Percentiles rank a stretch among this genome's conserved stretches.
phyloP scores from a whole-genome alignment of 2,329 filamentous ascomycete species.

The Akanthomyces lecanii region DNA sequence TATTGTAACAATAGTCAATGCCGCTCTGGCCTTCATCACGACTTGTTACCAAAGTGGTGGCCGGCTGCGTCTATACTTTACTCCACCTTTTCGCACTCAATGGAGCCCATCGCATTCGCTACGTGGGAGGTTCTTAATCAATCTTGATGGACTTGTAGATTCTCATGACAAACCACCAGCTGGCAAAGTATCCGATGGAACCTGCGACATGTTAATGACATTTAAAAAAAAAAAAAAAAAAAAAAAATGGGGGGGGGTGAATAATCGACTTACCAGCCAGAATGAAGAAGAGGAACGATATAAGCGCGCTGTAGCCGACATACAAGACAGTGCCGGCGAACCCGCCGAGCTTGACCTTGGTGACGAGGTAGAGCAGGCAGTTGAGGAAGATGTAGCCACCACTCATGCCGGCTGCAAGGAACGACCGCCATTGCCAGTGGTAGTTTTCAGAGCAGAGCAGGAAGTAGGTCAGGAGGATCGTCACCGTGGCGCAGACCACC shows the following conservation, averaged over 20 bases:
- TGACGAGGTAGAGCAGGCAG: conserved; percentile 85
- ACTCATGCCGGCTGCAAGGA: conserved; percentile 85
- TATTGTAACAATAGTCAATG: conserved; percentile 13
- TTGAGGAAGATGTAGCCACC: conserved; percentile 90
- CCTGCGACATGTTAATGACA: conserved; percentile 48
- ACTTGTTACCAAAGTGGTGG: background rate
- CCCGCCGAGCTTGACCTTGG: conserved; percentile 79
- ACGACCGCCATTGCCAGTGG: conserved; percentile 97
- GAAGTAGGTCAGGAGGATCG: conserved; percentile 93
- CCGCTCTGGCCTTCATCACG: conserved; percentile 10
- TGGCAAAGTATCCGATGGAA: conserved; percentile 91
- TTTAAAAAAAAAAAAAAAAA: no score
- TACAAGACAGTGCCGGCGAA: conserved; percentile 87
- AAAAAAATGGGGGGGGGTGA: no score
- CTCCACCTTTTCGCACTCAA: background rate
- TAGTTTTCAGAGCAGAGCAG: conserved; percentile 95
- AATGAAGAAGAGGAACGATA: conserved; percentile 89
- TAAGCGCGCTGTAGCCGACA: conserved; percentile 83
- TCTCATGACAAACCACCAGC: conserved; percentile 88
- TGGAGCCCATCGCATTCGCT: background rate
- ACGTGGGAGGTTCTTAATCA: conserved; percentile 52
- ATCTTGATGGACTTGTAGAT: conserved; percentile 99
- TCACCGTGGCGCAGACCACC: conserved; percentile 87
- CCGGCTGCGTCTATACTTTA: background rate
- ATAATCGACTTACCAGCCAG: conserved; percentile 69